Percentiles rank a stretch among this genome's conserved stretches.
These are phyloP conservation scores for Wickerhamomyces rabaulensis DNA, from an alignment of 805 yeast genomes.

Conservation along the genomic window DNA sequence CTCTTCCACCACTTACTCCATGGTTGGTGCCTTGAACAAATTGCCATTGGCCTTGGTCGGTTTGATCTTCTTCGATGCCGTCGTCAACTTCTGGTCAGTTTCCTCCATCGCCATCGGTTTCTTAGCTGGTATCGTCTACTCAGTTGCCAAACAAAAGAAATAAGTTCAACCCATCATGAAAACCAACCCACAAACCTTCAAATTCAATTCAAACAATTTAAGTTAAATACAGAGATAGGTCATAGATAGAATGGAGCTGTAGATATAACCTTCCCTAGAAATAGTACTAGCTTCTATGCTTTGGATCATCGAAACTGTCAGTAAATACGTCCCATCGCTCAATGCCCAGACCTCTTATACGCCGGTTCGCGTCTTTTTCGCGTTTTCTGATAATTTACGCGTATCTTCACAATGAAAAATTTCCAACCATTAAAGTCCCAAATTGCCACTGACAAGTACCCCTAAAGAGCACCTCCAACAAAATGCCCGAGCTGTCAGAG, in stretches of 20 bases:
- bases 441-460: neutral
- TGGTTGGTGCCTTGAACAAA: slow-evolving; percentile 99
- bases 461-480: no score
- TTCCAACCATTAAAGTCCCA: neutral
- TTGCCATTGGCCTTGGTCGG: slow-evolving; percentile 97
- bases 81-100: slow-evolving; percentile 87
- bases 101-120: slow-evolving; percentile 91
- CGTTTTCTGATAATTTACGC: neutral
- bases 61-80: slow-evolving; percentile 89
- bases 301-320: no score
- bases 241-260: neutral
- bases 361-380: neutral
- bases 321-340: no score
- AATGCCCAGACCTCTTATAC: no score
- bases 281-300: no score
- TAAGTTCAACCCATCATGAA: neutral
- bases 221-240: neutral
- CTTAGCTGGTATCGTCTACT: slow-evolving; percentile 91
- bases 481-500: slow-evolving; percentile 37
- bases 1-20: slow-evolving; percentile 95
- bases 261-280: no score
- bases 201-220: neutral
- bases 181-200: neutral
- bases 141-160: slow-evolving; percentile 87
- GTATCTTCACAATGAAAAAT: neutral